Evolutionary conservation across 441 rosid genomes (phyloP), one percentile per base, ranked within the genome.

Genomic region (Hura crepitans): DNA sequence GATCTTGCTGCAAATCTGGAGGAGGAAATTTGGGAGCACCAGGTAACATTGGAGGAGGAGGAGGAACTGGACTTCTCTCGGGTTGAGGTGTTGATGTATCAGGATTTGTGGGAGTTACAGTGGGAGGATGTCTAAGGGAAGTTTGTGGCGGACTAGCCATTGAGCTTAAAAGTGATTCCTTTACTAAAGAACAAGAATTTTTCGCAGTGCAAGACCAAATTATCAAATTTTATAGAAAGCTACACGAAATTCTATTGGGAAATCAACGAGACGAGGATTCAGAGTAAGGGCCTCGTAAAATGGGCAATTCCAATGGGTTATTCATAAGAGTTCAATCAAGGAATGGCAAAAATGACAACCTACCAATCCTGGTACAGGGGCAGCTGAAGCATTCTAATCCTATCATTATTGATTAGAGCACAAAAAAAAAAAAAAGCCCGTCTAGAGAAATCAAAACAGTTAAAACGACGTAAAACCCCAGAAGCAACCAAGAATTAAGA

Each of bases 1-100:
- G 92, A 74, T 92, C 94, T 54, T 77, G 92, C 64, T 85, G 92
- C 54, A 85, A 81, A 65, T 53, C 80, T 13, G 88, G 89, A 13
- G 86, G 81, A 66, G 85, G 86, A 83, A 87, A 92, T 78, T 88
- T 80, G 30, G 96, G 90, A 57, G 86, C 83, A 76, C 75, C 78
- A 59, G 89, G 80, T 45, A 86, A 74, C 71, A 78, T 51, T 28
- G 75, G 80, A 53, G 88, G 80, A 42, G 85, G 70, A 80, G 84
- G 82, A 49, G 77, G 85, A 31, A 82, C 65, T 2, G 85, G 79
- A 65, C 79, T 74, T 79, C 70, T 82, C 22, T 79, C 86, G 4
- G 81, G 81, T 57, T 77, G 84, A 73, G 82, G 80, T 3, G 81
- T 62, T 35, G 93, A 67, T 56, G 81, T 68, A 57, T 84, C 78